Conservation (phyloP, 345 rosid species). For the Gossypium turneri region DNA sequence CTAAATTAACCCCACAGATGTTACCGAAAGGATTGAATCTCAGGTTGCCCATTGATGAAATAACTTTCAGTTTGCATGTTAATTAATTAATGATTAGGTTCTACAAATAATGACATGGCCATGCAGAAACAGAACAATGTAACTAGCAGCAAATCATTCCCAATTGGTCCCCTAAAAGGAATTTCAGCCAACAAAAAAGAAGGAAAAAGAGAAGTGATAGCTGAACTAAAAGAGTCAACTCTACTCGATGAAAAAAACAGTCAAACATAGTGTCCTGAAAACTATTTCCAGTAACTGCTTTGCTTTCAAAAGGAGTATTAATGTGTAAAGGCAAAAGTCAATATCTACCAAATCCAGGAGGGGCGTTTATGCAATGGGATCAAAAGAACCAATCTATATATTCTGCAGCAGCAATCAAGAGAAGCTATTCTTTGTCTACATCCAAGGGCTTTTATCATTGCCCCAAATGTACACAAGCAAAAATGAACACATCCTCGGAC, state of each 20-base stretch:
- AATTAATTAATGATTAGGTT: background rate
- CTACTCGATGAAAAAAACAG: conserved; percentile 24
- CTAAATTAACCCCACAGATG: too few relatives aligned
- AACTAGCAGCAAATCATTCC: background rate
- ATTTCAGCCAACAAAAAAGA: background rate
- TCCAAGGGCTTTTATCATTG: conserved; percentile 1
- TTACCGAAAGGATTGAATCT: too few relatives aligned
- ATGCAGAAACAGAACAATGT: background rate
- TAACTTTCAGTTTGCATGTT: too few relatives aligned
- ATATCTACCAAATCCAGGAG: background rate
- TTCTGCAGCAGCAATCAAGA: conserved; percentile 17
- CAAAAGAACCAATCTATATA: background rate
- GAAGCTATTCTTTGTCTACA: conserved; percentile 24
- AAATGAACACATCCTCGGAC: background rate
- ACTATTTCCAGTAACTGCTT: conserved; percentile 22
- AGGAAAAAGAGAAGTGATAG: background rate
- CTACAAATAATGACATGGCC: background rate
- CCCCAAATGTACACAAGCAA: conserved; percentile 13
- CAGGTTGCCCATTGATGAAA: too few relatives aligned
- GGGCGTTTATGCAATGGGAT: background rate
- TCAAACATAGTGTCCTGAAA: conserved; percentile 19
- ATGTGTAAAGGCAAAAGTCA: conserved; percentile 5
- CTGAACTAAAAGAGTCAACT: conserved; percentile 10
- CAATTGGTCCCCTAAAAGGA: background rate
- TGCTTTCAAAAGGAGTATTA: background rate